Percentiles rank a stretch among this genome's conserved stretches.
phyloP scores from a whole-genome alignment of 1,284 basidiomycete species.

The Boletus sp. region DNA sequence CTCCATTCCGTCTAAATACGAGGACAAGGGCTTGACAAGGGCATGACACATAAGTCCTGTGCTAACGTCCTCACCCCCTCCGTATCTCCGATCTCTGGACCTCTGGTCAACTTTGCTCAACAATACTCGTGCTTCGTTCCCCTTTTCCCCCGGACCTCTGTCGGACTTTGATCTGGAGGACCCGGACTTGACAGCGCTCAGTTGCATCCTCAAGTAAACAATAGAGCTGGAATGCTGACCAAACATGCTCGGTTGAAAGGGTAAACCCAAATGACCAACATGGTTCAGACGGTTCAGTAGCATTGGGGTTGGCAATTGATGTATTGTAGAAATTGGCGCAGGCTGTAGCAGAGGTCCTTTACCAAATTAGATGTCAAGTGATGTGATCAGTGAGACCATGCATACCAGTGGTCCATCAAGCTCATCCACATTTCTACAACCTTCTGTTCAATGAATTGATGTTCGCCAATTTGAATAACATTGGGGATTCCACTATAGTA shows the following conservation, averaged over 20 bases:
- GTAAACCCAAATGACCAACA: not conserved
- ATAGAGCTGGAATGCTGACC: slow-evolving; percentile 4
- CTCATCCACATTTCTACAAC: not conserved
- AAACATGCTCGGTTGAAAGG: slow-evolving; percentile 7
- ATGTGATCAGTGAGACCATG: too few relatives aligned
- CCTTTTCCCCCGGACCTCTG: too few relatives aligned
- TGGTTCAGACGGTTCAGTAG: not conserved
- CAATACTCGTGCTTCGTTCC: too few relatives aligned
- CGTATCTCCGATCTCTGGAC: too few relatives aligned
- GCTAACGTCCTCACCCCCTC: too few relatives aligned
- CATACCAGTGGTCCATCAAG: slow-evolving; percentile 15
- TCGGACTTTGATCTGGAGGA: too few relatives aligned
- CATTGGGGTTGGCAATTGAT: not conserved
- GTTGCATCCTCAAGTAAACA: slow-evolving; percentile 13
- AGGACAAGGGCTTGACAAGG: too few relatives aligned
- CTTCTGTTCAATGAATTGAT: not conserved
- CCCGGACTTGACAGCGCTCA: too few relatives aligned
- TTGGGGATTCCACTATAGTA: not conserved
- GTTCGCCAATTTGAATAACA: not conserved
- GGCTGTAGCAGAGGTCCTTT: slow-evolving; percentile 1
- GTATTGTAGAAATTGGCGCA: slow-evolving; percentile 5
- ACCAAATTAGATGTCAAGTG: fast-evolving
- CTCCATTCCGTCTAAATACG: too few relatives aligned
- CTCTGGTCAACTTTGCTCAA: too few relatives aligned
- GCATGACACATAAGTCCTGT: too few relatives aligned